phyloP scores from a whole-genome alignment of 2,329 filamentous ascomycete genomes.

The Sporothrix pseudoabietina region DNA sequence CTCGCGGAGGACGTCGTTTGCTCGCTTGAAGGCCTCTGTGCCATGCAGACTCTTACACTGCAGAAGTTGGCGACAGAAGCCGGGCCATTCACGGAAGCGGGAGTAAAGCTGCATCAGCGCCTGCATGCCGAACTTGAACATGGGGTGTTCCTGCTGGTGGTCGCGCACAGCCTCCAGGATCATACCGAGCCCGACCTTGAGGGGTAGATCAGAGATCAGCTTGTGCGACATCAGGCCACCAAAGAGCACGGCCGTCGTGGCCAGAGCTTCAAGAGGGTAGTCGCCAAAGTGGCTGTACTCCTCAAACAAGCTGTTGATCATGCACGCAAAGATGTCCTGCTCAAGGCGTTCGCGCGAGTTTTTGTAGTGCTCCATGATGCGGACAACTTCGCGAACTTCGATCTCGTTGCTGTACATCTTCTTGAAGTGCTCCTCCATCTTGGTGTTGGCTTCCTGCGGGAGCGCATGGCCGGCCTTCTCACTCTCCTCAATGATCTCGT shows the following conservation, averaged over 20 bases:
- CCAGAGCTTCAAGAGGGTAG: constrained; percentile 93
- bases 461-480: constrained; percentile 80
- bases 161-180: constrained; percentile 95
- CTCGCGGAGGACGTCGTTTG: constrained; percentile 75
- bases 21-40: constrained; percentile 81
- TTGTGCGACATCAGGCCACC: constrained; percentile 95
- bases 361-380: constrained; percentile 83
- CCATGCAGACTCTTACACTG: constrained; percentile 79
- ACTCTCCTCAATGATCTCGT: constrained; percentile 87
- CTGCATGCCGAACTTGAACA: constrained; percentile 98
- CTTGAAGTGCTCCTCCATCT: constrained; percentile 98
- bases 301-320: constrained; percentile 97
- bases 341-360: constrained; percentile 79
- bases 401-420: constrained; percentile 95
- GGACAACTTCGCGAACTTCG: constrained; percentile 82
- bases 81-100: constrained; percentile 90
- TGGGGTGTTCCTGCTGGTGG: constrained; percentile 77
- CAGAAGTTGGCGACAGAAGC: constrained; percentile 82
- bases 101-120: constrained; percentile 85
- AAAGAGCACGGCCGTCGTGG: constrained; percentile 94
- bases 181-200: constrained; percentile 95
- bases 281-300: constrained; percentile 95
- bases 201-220: constrained; percentile 82
- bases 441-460: constrained; percentile 74
- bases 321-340: constrained; percentile 95